Conservation (phyloP, 2,329 filamentous ascomycete genomes). For the Tolypocladium guangdongense region DNA sequence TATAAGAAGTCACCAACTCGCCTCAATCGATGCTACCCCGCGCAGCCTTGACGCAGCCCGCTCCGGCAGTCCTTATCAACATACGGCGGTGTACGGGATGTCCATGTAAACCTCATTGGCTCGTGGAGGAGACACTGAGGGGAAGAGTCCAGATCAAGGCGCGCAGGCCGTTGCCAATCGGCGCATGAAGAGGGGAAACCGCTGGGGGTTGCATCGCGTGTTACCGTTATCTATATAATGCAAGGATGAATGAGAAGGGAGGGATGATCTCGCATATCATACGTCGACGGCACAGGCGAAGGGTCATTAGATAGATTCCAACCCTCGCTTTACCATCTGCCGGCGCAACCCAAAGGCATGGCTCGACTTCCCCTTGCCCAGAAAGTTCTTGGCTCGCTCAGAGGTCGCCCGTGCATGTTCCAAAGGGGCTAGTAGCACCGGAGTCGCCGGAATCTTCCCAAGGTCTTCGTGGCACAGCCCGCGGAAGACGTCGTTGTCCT, state of each 20-base stretch:
- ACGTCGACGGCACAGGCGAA: not conserved
- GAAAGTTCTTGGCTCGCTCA: not conserved
- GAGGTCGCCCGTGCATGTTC: too few species aligned
- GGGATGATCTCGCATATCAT: not conserved
- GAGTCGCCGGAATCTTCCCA: not conserved
- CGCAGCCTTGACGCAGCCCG: not conserved
- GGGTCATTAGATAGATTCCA: not conserved
- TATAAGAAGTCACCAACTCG: not conserved
- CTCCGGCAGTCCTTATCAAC: not conserved
- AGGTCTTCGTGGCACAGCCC: not conserved
- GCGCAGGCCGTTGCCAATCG: too few species aligned
- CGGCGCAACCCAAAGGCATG: not conserved
- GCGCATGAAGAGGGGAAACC: too few species aligned
- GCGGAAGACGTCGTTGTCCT: not conserved
- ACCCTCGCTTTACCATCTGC: not conserved
- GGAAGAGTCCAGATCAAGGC: not conserved
- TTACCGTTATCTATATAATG: too few species aligned
- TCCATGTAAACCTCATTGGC: not conserved
- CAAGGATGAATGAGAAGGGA: not conserved
- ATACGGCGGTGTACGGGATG: not conserved
- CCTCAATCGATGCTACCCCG: not conserved
- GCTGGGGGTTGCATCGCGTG: too few species aligned
- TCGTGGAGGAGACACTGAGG: not conserved
- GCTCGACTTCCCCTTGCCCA: not conserved
- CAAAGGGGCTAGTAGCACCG: too few species aligned